Evolutionary conservation across 1,284 basidiomycete genomes (phyloP), one percentile per base, ranked within the genome.

Genomic region (Ceratobasidium sp.): DNA sequence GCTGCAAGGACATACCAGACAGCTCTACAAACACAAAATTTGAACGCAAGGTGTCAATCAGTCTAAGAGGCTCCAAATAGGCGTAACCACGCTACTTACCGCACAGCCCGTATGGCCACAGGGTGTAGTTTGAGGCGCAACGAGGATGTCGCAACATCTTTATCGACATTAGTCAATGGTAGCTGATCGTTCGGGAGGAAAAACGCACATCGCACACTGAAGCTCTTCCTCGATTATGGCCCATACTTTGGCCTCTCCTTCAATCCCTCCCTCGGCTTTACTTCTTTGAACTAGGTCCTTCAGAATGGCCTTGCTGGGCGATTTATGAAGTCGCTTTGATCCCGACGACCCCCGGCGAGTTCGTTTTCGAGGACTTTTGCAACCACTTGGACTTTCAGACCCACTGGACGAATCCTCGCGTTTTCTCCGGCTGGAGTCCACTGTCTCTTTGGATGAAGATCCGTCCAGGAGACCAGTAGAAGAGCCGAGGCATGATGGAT

Each of bases 31-130:
- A 12, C n/a, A 16, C 10, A 43, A n/a, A 28, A 23, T 3, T 3
- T 16, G 28, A 50, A 39, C 32, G 26, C 21, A 14, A 16, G n/a
- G n/a, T 26, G 64, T 41, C 32, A 53, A 53, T 41, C 39, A 32
- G 34, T 18, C 32, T 46, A 2, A 18, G 43, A 48, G n/a, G 32
- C n/a, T 45, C n/a, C n/a, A n/a, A n/a, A n/a, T 34, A 10, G 1
- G 34, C 3, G 18, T 6, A 67, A n/a, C 14, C 14, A 46, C 55
- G 5, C 2, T 59, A 58, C 67, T 70, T 30, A 70, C 67, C 28
- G 53, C 67, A 59, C 67, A 70, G 5, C 26, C 67, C 5, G 46
- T 70, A 48, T 70, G 67, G n/a, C 67, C 67, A 46, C 67, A 70
- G 10, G 67, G 8, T 16, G 67, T 70, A 28, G 50, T 32, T 58